Conservation (phyloP, 2,329 filamentous ascomycete species). For the Cladosporium halotolerans region DNA sequence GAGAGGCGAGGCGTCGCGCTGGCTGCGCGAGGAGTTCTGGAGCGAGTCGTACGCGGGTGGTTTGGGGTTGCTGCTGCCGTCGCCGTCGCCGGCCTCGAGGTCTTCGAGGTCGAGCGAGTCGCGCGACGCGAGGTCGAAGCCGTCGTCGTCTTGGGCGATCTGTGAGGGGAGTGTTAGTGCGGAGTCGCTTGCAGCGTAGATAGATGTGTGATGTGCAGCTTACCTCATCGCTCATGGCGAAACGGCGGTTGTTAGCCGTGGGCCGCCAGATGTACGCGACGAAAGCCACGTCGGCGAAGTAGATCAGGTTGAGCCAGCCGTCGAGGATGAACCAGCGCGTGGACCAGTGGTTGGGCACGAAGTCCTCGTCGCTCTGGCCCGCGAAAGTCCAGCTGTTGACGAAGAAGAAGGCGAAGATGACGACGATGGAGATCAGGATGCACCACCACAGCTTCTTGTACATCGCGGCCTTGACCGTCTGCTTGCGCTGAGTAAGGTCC, state of each 20-base stretch:
- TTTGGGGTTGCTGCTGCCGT: constrained; percentile 23
- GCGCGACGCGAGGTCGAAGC: constrained; percentile 91
- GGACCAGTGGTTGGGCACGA: constrained; percentile 95
- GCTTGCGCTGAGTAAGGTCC: constrained; percentile 88
- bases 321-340: constrained; percentile 95
- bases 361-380: constrained; percentile 74
- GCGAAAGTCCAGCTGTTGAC: constrained; percentile 95
- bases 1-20: constrained; percentile 42
- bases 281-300: constrained; percentile 86
- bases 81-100: constrained; percentile 26
- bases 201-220: constrained; percentile 15
- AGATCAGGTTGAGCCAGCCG: constrained; percentile 94
- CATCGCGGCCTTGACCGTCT: constrained; percentile 89
- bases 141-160: constrained; percentile 96
- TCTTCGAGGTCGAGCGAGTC: constrained; percentile 58
- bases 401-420: constrained; percentile 98
- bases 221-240: constrained; percentile 97
- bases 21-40: constrained; percentile 19
- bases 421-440: constrained; percentile 82
- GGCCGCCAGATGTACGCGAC: constrained; percentile 95
- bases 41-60: constrained; percentile 36
- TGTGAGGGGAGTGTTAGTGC: constrained; percentile 33
- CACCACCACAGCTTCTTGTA: constrained; percentile 99
- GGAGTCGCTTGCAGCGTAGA: neutral
- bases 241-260: constrained; percentile 91